Base-by-base conservation (phyloP, 139 green algal species). In the Micractinium sp. region DNA sequence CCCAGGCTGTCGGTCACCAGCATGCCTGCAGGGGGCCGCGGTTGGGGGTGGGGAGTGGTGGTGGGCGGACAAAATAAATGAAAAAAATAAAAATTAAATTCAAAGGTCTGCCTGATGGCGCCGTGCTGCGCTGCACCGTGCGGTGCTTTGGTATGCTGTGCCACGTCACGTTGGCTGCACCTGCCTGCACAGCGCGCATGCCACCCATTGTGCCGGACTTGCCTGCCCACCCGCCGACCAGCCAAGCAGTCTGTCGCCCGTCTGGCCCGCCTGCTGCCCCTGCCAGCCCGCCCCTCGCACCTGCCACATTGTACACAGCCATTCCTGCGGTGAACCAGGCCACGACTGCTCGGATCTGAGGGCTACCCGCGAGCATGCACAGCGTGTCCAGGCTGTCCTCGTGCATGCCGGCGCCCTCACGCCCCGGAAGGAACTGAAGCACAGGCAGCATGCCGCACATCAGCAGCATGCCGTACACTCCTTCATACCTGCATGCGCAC, bases 391-490 rank as follows among this genome's bases (percentile, higher is more conserved):
- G 1, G 27, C 92, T 92, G 92, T 98, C 89, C 88, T 98, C 96
- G 86, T 98, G 96, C 36, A 98, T 81, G 63, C 96, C 96, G n/a
- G 93, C 83, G 2, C 95, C 96, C 88, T 98, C 96, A 3, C 76
- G 67, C 3, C 94, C 93, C 1, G 93, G 92, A 60, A 94, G 36
- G 12, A 89, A 33, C 67, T 93, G 90, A 78, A 95, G 89, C 15
- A 93, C 16, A 0, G 94, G 93, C 74, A 96, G 93, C 89, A 95
- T 33, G 27, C 93, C 73, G 38, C 22, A 36, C 47, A 91, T 96
- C 82, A 87, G 39, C 16, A 90, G 25, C n/a, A 66, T 90, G 39
- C 94, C 94, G 38, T 91, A 93, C 5, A 95, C 12, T 0, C 94
- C 94, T 85, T 96, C 94, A 69, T 89, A 94, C 33, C 81, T 86